phyloP scores from a whole-genome alignment of 352 stramenopile species.

The Phytophthora fragariae region DNA sequence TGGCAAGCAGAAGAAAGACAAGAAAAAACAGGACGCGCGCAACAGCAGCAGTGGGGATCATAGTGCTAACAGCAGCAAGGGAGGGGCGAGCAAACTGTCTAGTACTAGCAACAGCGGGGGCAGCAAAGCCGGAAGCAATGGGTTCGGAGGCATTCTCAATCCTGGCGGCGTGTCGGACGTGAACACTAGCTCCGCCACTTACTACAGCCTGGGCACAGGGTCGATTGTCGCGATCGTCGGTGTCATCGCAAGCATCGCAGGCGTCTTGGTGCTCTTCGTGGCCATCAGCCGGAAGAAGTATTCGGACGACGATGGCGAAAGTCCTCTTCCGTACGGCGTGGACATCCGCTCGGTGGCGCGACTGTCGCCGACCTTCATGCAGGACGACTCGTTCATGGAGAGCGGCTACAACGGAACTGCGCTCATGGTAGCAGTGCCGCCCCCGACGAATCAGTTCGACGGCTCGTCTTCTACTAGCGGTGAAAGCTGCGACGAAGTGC shows the following conservation, averaged over 20 bases:
- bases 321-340: conserved; percentile 50
- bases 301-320: conserved; percentile 58
- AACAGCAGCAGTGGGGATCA: conserved; percentile 22
- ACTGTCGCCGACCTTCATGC: conserved; percentile 66
- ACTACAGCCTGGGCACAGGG: conserved; percentile 63
- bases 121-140: conserved; percentile 14
- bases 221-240: conserved; percentile 81
- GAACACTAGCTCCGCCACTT: conserved; percentile 53
- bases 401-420: conserved; percentile 36
- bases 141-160: conserved; percentile 28
- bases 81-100: neutral
- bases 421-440: conserved; percentile 30
- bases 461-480: conserved; percentile 27
- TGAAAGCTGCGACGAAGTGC: conserved; percentile 36
- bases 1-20: conserved; percentile 20
- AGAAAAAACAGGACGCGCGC: conserved; percentile 21
- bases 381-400: conserved; percentile 46
- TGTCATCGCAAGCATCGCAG: conserved; percentile 68
- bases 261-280: conserved; percentile 64
- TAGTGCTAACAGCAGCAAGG: conserved; percentile 1
- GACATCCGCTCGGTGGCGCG: conserved; percentile 49
- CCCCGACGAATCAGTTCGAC: conserved; percentile 25
- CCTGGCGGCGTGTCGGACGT: conserved; percentile 48
- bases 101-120: conserved; percentile 22
- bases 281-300: conserved; percentile 73